These are phyloP conservation scores for Fusarium pseudoanthophilum DNA, from an alignment of 2,329 filamentous ascomycete genomes.

Conservation along the genomic window DNA sequence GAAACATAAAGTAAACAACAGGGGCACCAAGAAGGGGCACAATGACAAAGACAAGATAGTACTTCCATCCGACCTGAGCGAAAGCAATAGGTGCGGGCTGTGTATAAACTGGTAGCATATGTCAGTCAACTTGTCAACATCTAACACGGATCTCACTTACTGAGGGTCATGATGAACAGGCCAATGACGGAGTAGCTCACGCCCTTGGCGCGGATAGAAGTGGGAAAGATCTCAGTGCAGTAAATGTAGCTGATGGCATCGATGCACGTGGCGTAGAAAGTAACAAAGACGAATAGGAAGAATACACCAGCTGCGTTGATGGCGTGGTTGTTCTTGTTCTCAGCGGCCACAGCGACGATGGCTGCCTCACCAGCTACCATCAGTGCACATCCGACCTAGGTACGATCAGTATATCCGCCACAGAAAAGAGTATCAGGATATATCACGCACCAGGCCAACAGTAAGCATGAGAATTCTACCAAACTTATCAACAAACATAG, in stretches of 20 bases:
- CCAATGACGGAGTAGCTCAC: neutral
- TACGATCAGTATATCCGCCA: too few species aligned
- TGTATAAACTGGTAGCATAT: neutral
- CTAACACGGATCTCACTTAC: neutral
- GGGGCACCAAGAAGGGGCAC: neutral
- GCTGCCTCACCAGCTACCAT: neutral
- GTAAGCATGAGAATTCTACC: neutral
- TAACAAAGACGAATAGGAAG: neutral
- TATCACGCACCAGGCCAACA: neutral
- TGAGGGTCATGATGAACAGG: neutral
- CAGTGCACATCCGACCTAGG: neutral
- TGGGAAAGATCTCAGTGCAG: neutral
- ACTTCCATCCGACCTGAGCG: neutral
- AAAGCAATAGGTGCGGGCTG: neutral
- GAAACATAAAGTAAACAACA: neutral
- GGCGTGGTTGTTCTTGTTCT: neutral
- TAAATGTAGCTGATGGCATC: neutral
- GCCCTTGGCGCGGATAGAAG: neutral
- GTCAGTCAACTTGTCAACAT: fast-evolving
- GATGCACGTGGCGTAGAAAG: neutral
- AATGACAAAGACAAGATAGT: neutral
- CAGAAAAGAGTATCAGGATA: too few species aligned
- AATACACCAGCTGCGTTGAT: neutral
- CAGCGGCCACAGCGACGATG: neutral
- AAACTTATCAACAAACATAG: neutral